Base-by-base conservation (phyloP, 2,329 filamentous ascomycete genomes). In the Fusarium armeniacum region DNA sequence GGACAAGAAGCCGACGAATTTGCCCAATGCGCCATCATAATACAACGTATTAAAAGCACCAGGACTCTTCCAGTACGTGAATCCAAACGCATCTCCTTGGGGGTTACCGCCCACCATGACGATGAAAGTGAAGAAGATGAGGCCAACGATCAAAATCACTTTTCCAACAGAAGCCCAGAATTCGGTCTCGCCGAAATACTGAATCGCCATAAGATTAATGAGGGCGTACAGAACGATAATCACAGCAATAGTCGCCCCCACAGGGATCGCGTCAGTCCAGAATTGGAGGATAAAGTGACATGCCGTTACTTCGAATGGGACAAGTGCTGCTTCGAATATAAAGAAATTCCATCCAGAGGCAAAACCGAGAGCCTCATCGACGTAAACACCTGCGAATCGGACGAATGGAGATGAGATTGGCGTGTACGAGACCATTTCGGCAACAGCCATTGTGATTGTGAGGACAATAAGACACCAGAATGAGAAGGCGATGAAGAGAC, bases 71-170 rank as follows among this genome's bases (percentile, higher is more conserved):
- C 89, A 91, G 77, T 86, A 89, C 0, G 78, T 85, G 76, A 95
- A 95, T 1, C 92, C 92, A 67, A 92, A 92, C 0, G 87, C 83
- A 70, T 94, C 91, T 38, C 87, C 83, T 1, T 89, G 77, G 0
- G 93, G 93, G 71, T 95, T 96, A 4, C 91, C 93, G 10, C 93
- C 93, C 1, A 96, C 81, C 90, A 96, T 95, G 69, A 89, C 88
- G 69, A 97, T 85, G 75, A 97, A 93, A 3, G 93, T 95, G 81
- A 93, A 94, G 67, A 89, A 73, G 70, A 94, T 86, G 52, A 95
- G 83, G 2, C 88, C 91, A 36, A 93, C 79, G 63, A 92, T 92
- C 52, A 94, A 84, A 3, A 94, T 72, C 4, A 93, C 86, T 30
- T 94, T 93, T 57, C 90, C 90, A 3, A 92, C 77, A 4, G 92